phyloP scores from a whole-genome alignment of 768 basidiomycete genomes.

The Strobilomyces confusus region DNA sequence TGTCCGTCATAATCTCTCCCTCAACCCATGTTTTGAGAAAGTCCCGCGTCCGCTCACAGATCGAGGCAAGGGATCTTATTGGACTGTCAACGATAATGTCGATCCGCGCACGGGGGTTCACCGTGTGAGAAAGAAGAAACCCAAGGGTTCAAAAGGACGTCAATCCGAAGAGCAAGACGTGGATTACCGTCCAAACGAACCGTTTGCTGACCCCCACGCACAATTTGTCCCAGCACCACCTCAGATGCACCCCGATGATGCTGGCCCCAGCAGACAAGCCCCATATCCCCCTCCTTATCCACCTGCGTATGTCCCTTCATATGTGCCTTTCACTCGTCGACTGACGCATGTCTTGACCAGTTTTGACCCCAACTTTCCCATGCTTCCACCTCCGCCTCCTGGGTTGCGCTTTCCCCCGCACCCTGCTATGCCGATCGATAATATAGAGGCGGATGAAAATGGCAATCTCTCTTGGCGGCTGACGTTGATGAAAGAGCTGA shows the following conservation, averaged over 20 bases:
- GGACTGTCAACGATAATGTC: slow-evolving; percentile 89
- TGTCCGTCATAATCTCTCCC: slow-evolving; percentile 84
- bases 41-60: slow-evolving; percentile 89
- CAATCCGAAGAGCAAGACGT: slow-evolving; percentile 57
- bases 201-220: slow-evolving; percentile 52
- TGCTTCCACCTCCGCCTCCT: slow-evolving; percentile 48
- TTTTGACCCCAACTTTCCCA: slow-evolving; percentile 71
- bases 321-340: neutral
- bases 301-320: slow-evolving; percentile 39
- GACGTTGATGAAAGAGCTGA: slow-evolving; percentile 79
- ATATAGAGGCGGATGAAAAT: slow-evolving; percentile 71
- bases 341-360: slow-evolving; percentile 33
- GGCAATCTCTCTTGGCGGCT: slow-evolving; percentile 78
- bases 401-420: slow-evolving; percentile 63
- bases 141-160: slow-evolving; percentile 50
- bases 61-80: slow-evolving; percentile 87
- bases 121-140: slow-evolving; percentile 83
- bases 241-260: slow-evolving; percentile 56
- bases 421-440: slow-evolving; percentile 59
- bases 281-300: slow-evolving; percentile 63
- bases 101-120: slow-evolving; percentile 88
- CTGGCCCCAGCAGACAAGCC: slow-evolving; percentile 53
- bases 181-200: slow-evolving; percentile 58
- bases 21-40: slow-evolving; percentile 90
- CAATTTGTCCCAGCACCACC: slow-evolving; percentile 50